A percentile compares a stretch with the other conserved stretches of the same genome.
These are phyloP conservation scores for Byssoonygena ceratinophila DNA, from an alignment of 2,329 filamentous ascomycete species.

Conservation along the genomic window DNA sequence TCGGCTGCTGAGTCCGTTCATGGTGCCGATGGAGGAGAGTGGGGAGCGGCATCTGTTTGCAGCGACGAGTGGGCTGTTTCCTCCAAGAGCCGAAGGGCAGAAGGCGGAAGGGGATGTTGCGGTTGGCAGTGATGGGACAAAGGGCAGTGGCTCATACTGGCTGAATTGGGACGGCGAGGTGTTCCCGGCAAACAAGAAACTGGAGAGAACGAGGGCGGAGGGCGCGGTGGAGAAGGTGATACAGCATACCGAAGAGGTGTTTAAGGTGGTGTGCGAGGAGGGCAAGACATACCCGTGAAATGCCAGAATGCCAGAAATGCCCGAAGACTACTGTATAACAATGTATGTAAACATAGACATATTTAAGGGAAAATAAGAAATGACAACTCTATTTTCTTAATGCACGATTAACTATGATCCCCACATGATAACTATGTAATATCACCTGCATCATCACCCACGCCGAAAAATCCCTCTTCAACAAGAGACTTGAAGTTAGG, in stretches of 20 bases:
- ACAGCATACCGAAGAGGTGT: conserved; percentile 19
- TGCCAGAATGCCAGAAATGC: no score
- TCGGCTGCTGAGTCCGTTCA: conserved; percentile 27
- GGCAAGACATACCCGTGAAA: conserved; percentile 10
- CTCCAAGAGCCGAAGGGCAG: conserved; percentile 10
- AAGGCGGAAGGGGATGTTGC: conserved; percentile 11
- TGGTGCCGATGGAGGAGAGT: conserved; percentile 17
- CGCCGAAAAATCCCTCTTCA: no score
- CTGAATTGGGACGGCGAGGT: conserved; percentile 17
- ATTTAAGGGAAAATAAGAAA: no score
- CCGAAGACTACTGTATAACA: no score
- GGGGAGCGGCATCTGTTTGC: conserved; percentile 21
- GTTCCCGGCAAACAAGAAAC: conserved; percentile 11
- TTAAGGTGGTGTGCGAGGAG: conserved; percentile 16
- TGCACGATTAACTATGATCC: no score
- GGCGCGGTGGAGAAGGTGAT: conserved; percentile 19
- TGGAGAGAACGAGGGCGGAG: conserved; percentile 14
- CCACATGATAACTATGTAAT: no score
- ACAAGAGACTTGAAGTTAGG: no score
- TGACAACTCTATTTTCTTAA: no score
- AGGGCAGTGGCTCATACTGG: conserved; percentile 19
- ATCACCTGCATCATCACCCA: no score
- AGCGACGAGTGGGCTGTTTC: conserved; percentile 15
- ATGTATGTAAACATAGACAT: no score
- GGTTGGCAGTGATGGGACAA: conserved; percentile 16